These are phyloP conservation scores for Colletotrichum echinochloae DNA, from an alignment of 2,329 filamentous ascomycete species.

Conservation along the genomic window DNA sequence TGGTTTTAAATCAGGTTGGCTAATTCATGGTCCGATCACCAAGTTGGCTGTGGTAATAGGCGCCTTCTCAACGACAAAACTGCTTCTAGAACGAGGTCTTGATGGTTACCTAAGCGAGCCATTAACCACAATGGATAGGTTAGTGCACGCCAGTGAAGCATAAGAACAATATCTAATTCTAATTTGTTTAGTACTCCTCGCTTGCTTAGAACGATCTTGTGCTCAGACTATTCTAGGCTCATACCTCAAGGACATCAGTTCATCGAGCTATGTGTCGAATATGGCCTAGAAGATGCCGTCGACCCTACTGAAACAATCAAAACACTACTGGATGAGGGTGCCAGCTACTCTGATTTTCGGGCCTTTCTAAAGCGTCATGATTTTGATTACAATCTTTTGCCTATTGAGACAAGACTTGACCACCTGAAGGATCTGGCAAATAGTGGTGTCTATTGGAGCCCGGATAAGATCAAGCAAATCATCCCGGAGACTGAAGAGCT, in stretches of 20 bases:
- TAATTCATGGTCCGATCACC: background rate
- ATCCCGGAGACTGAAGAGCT: background rate
- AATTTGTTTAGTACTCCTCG: background rate
- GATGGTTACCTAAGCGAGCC: background rate
- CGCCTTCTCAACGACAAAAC: background rate
- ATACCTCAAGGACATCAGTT: background rate
- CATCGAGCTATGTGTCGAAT: background rate
- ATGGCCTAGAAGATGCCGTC: background rate
- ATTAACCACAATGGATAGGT: accelerated
- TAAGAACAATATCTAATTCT: no score
- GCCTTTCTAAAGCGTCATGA: background rate
- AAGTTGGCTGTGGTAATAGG: accelerated
- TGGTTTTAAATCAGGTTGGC: background rate
- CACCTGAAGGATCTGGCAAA: background rate
- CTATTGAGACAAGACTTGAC: background rate
- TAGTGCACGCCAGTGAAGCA: background rate
- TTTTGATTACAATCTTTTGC: accelerated
- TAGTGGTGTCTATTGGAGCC: background rate
- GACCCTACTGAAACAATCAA: accelerated
- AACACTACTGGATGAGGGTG: accelerated
- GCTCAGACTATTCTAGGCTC: no score
- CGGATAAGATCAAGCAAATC: background rate
- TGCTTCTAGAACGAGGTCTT: background rate
- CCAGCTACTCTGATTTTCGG: background rate
- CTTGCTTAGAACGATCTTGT: no score